These are phyloP conservation scores for Megacollybia marginata DNA, from an alignment of 768 basidiomycete genomes.

Conservation along the genomic window DNA sequence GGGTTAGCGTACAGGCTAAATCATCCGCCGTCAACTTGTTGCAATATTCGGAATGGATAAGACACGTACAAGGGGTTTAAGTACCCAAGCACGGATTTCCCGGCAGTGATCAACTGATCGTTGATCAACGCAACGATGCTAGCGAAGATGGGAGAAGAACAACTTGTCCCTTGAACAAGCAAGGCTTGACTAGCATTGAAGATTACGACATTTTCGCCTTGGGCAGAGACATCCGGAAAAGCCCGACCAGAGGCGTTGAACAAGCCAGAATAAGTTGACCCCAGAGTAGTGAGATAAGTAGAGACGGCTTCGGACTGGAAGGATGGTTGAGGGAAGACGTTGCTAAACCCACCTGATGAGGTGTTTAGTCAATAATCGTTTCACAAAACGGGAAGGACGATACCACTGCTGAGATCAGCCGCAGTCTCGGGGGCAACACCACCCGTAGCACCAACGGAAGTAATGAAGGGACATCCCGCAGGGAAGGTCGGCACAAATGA, in stretches of 20 bases:
- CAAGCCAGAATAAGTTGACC: slow-evolving; percentile 28
- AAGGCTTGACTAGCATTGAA: slow-evolving; percentile 2
- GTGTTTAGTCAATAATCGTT: too few relatives aligned
- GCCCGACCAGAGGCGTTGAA: slow-evolving; percentile 3
- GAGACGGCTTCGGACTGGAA: slow-evolving; percentile 18
- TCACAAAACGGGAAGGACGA: too few relatives aligned
- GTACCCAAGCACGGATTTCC: not conserved
- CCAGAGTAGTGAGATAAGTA: slow-evolving; percentile 16
- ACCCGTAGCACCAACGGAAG: slow-evolving; percentile 31
- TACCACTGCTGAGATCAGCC: too few relatives aligned
- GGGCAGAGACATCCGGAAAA: slow-evolving; percentile 39
- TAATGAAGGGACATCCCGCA: slow-evolving; percentile 32
- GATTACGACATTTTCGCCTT: slow-evolving; percentile 18
- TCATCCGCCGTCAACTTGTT: not conserved
- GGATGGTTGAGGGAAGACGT: slow-evolving; percentile 23
- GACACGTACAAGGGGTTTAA: slow-evolving; percentile 2
- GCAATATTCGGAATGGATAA: not conserved
- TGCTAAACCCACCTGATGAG: slow-evolving; percentile 11
- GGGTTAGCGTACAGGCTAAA: too few relatives aligned
- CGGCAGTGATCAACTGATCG: not conserved
- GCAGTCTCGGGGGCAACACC: not conserved
- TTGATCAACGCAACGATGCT: slow-evolving; percentile 25
- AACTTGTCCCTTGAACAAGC: slow-evolving; percentile 36
- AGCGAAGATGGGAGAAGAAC: slow-evolving; percentile 39
- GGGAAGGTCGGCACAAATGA: slow-evolving; percentile 34